Conservation (phyloP, 352 stramenopile genomes). For the Phytophthora palmivora region DNA sequence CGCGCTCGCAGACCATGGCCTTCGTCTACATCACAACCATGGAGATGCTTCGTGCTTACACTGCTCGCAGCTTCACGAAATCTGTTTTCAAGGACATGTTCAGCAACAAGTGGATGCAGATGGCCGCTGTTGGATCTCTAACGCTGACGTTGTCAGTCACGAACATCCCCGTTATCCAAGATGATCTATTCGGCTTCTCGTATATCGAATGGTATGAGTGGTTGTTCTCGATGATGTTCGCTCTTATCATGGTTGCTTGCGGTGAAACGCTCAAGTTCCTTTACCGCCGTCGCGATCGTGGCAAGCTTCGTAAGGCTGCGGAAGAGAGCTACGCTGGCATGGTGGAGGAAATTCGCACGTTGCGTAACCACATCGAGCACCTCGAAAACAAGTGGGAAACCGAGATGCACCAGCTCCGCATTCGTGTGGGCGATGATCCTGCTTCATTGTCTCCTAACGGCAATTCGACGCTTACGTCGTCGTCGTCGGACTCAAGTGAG, state of each 20-base stretch:
- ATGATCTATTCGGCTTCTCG: conserved; percentile 75
- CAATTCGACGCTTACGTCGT: conserved; percentile 65
- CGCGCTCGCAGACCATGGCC: conserved; percentile 74
- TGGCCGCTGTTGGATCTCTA: conserved; percentile 65
- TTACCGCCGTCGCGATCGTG: conserved; percentile 68
- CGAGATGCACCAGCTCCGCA: conserved; percentile 52
- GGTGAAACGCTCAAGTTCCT: conserved; percentile 73
- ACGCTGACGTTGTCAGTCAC: conserved; percentile 70
- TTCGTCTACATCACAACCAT: conserved; percentile 85
- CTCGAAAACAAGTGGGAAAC: conserved; percentile 68
- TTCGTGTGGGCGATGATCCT: conserved; percentile 26
- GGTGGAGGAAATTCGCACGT: conserved; percentile 65
- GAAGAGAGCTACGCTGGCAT: conserved; percentile 53
- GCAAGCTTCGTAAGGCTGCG: conserved; percentile 43
- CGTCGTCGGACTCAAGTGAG: conserved; percentile 48
- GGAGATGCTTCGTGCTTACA: conserved; percentile 79
- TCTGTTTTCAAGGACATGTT: conserved; percentile 76
- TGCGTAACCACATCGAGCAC: conserved; percentile 64
- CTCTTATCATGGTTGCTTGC: conserved; percentile 72
- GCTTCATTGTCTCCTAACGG: conserved; percentile 30
- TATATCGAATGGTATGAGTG: conserved; percentile 80
- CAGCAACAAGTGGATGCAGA: conserved; percentile 85
- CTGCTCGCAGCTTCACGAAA: conserved; percentile 79
- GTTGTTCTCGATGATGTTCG: conserved; percentile 74
- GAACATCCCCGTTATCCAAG: conserved; percentile 70